Evolutionary conservation across 2,329 filamentous ascomycete species (phyloP).

Genomic region (Alternaria arborescens): DNA sequence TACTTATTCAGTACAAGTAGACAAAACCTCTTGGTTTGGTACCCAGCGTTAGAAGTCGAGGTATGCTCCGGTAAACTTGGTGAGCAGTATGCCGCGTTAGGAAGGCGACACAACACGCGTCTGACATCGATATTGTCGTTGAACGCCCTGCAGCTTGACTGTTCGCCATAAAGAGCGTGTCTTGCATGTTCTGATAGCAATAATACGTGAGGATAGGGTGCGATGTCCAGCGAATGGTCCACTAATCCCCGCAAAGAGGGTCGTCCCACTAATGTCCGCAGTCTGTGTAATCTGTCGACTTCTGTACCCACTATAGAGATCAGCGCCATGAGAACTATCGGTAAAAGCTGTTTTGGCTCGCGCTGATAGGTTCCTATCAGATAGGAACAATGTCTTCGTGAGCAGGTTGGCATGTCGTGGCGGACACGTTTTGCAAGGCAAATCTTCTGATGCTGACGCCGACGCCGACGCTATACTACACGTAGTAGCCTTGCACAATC

Average conservation of each 20-base stretch:
- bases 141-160: conserved; percentile 1
- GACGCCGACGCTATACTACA: background rate
- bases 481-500: background rate
- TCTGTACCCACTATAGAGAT: conserved; percentile 1
- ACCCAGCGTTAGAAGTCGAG: background rate
- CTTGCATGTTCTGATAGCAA: background rate
- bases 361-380: too few species aligned
- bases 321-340: background rate
- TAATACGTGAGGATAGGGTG: background rate
- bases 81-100: background rate
- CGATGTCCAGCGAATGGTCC: background rate
- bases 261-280: background rate
- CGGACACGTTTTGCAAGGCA: background rate
- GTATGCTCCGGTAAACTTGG: background rate
- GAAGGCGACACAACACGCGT: background rate
- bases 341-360: background rate
- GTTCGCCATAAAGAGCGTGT: background rate
- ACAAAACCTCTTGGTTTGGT: background rate
- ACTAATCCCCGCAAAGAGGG: background rate
- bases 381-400: background rate
- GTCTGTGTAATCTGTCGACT: conserved; percentile 1
- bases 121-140: background rate
- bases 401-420: background rate
- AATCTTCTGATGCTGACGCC: background rate
- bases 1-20: background rate